phyloP scores from a whole-genome alignment of 805 yeast species.

The Ascoidea tarda region DNA sequence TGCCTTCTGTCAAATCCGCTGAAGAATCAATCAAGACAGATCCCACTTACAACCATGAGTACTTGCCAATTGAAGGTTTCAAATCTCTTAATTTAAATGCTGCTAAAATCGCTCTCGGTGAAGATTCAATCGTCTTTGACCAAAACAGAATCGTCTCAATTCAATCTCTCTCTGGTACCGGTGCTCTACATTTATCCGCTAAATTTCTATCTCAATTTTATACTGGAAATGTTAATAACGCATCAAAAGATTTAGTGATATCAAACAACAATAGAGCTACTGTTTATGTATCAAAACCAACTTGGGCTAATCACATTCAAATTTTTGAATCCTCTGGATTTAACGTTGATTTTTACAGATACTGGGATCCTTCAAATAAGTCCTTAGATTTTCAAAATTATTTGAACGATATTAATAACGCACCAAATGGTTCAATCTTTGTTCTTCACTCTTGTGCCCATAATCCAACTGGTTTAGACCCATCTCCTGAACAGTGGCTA shows the following conservation, averaged over 20 bases:
- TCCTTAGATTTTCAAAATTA: conserved; percentile 61
- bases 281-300: conserved; percentile 70
- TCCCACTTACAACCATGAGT: conserved; percentile 69
- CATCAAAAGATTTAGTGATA: conserved; percentile 19
- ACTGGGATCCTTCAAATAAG: conserved; percentile 68
- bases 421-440: conserved; percentile 19
- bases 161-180: conserved; percentile 79
- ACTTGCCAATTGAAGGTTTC: conserved; percentile 65
- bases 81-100: conserved; percentile 28
- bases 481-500: conserved; percentile 70
- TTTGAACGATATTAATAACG: conserved; percentile 42
- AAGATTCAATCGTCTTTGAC: conserved; percentile 31
- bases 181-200: conserved; percentile 58
- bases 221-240: no score
- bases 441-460: conserved; percentile 92
- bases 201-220: no score
- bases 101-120: conserved; percentile 60
- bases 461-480: conserved; percentile 95
- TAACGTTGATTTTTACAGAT: conserved; percentile 58
- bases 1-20: conserved; percentile 56
- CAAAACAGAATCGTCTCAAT: conserved; percentile 36
- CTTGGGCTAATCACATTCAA: conserved; percentile 96
- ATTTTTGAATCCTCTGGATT: conserved; percentile 65
- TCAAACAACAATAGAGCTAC: no score
- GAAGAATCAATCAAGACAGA: conserved; percentile 48